These are phyloP conservation scores for Gossypium raimondii DNA, from an alignment of 345 rosid species.

Conservation along the genomic window DNA sequence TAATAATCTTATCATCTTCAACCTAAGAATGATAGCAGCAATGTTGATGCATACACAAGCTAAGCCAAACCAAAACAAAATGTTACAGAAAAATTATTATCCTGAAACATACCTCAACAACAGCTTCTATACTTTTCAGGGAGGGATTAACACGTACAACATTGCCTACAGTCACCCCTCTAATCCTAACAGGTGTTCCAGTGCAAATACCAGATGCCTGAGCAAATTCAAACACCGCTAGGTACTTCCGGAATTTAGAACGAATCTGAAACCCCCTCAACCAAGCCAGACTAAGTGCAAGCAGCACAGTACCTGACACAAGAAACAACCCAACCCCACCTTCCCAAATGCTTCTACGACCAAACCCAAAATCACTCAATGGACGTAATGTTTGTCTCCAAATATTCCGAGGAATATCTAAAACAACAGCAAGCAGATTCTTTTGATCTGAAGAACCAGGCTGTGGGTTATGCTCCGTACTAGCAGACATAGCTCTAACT, in stretches of 20 bases:
- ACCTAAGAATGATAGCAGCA: conserved; percentile 37
- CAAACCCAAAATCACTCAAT: conserved; percentile 87
- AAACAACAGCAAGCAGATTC: conserved; percentile 53
- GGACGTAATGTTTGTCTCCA: conserved; percentile 88
- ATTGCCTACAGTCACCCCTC: conserved; percentile 92
- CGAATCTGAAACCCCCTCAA: conserved; percentile 76
- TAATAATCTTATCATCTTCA: conserved; percentile 90
- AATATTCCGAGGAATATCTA: conserved; percentile 60
- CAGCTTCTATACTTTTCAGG: conserved; percentile 80
- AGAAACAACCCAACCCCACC: conserved; percentile 97
- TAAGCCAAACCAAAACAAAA: conserved; percentile 2
- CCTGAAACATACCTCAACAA: conserved; percentile 66
- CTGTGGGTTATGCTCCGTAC: conserved; percentile 43
- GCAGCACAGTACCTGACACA: conserved; percentile 76
- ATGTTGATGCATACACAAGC: conserved; percentile 9
- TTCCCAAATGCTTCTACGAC: conserved; percentile 91
- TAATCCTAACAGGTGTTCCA: conserved; percentile 90
- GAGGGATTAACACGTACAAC: conserved; percentile 89
- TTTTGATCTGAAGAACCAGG: conserved; percentile 43
- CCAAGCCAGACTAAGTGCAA: conserved; percentile 93
- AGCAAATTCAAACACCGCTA: conserved; percentile 72
- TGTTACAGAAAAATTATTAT: conserved; percentile 10
- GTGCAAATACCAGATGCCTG: conserved; percentile 89
- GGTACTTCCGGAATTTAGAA: conserved; percentile 76
- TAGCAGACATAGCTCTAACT: conserved; percentile 53